Evolutionary conservation across 345 rosid genomes (phyloP), one percentile per base, ranked within the genome.

Genomic region (Gossypium australe): DNA sequence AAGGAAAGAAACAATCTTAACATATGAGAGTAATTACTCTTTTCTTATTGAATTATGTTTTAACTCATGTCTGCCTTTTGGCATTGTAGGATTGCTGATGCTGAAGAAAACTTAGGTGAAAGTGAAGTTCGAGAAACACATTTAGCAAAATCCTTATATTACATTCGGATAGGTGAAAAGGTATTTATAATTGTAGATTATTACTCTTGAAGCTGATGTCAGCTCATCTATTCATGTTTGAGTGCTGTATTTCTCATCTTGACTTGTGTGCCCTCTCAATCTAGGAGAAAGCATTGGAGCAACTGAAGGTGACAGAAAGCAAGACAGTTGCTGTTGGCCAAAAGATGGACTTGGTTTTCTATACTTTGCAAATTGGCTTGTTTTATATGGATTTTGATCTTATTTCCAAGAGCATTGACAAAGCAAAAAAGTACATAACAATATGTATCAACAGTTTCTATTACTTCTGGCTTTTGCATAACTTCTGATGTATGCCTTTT

Each of bases 121-220:
- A 96, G 98, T 84, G 99, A 96, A 89, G 97, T 93, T 59, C 89
- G 97, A 71, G 98, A 96, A 88, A 95, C 99, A 74, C 98, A 96
- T 85, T 87, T 96, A 79, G 97, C 98, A 12, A 96, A 93, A 80
- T 90, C 99, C 73, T 76, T 96, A 79, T 89, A 86, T 86, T 96
- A 79, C 85, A 86, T 96, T 77, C 87, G 83, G 83, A 90, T 90
- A 68, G 91, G 95, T 78, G 95, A 92, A 76, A 96, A 90, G 97
- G 99, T 96, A 65, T 73, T 22, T 55, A 53, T 22, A 22, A 18
- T 47, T 48, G 14, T 73, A 22, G 41, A 27, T 75, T 74, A 44
- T n/a, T 70, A 60, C 27, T 74, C 47, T 67, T 4, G 41, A 70
- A 70, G 17, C 17, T 41, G 47, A 29, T 64, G 12, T 34, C 56